phyloP scores from a whole-genome alignment of 169 alveolate genomes.

The Cyclospora cayetanensis region DNA sequence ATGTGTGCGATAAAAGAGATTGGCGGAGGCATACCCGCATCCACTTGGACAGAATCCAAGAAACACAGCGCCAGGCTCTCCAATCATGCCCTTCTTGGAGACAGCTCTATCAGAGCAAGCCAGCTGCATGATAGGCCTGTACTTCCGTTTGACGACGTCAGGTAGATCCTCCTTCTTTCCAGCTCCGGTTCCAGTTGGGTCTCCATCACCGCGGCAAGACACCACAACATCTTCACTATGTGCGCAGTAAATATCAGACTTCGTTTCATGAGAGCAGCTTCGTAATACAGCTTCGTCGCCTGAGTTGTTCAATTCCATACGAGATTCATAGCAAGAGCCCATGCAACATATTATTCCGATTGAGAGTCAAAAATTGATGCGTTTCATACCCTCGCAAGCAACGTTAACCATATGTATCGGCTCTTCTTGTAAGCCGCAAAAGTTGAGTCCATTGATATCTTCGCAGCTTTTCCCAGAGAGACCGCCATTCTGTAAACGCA shows the following conservation, averaged over 20 bases:
- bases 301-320: background rate
- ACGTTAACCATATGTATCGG: conserved; percentile 86
- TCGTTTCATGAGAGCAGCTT: conserved; percentile 78
- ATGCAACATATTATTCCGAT: background rate
- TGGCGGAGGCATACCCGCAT: conserved; percentile 39
- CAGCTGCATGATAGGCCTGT: background rate
- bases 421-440: conserved; percentile 86
- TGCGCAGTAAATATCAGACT: conserved; percentile 80
- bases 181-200: conserved; percentile 79
- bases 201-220: conserved; percentile 80
- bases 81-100: background rate
- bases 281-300: conserved; percentile 65
- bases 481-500: conserved; percentile 85
- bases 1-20: background rate
- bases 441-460: conserved; percentile 86
- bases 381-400: conserved; percentile 83
- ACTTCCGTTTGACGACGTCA: background rate
- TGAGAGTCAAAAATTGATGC: background rate
- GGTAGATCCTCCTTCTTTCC: conserved; percentile 60
- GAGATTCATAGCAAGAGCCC: background rate
- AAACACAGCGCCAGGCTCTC: conserved; percentile 61
- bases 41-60: conserved; percentile 56
- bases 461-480: conserved; percentile 84
- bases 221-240: conserved; percentile 80
- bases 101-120: conserved; percentile 30